Evolutionary conservation across 371 early-diverging fungal genomes (phyloP), one percentile per base, ranked within the genome.

Genomic region (Ordospora pajunii): DNA sequence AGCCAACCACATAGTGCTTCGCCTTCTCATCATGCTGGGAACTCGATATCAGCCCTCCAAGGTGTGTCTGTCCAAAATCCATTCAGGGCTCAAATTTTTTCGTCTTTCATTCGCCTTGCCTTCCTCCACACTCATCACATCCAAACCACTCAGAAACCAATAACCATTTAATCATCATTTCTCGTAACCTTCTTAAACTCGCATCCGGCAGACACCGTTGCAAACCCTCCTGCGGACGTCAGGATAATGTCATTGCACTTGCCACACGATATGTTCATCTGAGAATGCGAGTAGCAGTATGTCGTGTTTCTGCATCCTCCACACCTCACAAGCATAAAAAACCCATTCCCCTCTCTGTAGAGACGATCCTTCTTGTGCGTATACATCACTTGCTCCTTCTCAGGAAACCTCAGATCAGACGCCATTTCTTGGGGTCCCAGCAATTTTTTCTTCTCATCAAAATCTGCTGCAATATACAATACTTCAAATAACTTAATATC

Each of bases 271-370:
- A 95, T 95, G 80, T 94, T 94, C 72, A 94, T 93, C 86, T 95
- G 95, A 75, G 96, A 94, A 87, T 99, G 97, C 85, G 92, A 91
- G 89, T 93, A 99, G 76, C 95, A 92, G 73, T 92, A 90, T 83
- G 93, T 95, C 84, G 94, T 93, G 86, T 89, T 88, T 83, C 91
- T 90, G 88, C 98, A 97, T 68, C 92, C 93, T 88, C 65, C 73
- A 90, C 97, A 97, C 89, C 95, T 95, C 80, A 99, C 96, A 84
- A 97, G 95, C 95, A 99, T 96, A 88, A 96, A 97, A 90, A 90
- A 97, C 51, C 97, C 95, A 91, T 97, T 95, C 80, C 95, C 93
- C 84, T 90, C 90, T 88, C 93, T 96, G 82, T 97, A 96, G 76
- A 96, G 89, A 86, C 96, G 90, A 91, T 96, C 97, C 81, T 94